A percentile compares a stretch with the other conserved stretches of the same genome.
Evolutionary conservation across 1,139 yeast genomes (phyloP).

Genomic region (Hansenula lynferdii): DNA sequence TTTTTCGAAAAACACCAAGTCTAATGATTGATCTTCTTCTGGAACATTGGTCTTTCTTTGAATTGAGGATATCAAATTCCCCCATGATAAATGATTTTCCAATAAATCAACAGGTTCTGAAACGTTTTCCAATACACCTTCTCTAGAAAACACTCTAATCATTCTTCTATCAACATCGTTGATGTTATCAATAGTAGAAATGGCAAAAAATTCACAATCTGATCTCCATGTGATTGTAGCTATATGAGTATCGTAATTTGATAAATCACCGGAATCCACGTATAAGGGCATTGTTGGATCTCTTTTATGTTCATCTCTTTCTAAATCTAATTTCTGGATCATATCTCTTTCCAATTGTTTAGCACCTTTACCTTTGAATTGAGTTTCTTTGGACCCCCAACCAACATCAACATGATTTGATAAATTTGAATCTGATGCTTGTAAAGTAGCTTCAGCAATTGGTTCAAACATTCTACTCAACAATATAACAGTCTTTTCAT

Average conservation of each 20-base stretch:
- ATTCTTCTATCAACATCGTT: conserved; percentile 57
- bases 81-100: conserved; percentile 80
- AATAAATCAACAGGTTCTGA: conserved; percentile 88
- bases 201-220: conserved; percentile 80
- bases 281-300: conserved; percentile 91
- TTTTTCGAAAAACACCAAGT: conserved; percentile 81
- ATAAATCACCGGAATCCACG: conserved; percentile 63
- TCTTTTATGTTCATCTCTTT: conserved; percentile 53
- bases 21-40: conserved; percentile 24
- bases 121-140: conserved; percentile 75
- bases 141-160: conserved; percentile 75
- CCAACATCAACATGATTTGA: conserved; percentile 94
- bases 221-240: conserved; percentile 86
- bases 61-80: conserved; percentile 79
- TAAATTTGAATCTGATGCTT: conserved; percentile 59
- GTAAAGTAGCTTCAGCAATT: conserved; percentile 56
- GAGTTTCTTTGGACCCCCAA: conserved; percentile 98
- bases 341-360: conserved; percentile 64
- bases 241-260: conserved; percentile 43
- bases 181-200: conserved; percentile 53
- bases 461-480: conserved; percentile 81
- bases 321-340: conserved; percentile 65
- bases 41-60: conserved; percentile 46
- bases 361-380: conserved; percentile 92
- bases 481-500: conserved; percentile 55